Evolutionary conservation across 1,284 basidiomycete species (phyloP), one percentile per base, ranked within the genome.

Genomic region (Coniferiporia weirii): DNA sequence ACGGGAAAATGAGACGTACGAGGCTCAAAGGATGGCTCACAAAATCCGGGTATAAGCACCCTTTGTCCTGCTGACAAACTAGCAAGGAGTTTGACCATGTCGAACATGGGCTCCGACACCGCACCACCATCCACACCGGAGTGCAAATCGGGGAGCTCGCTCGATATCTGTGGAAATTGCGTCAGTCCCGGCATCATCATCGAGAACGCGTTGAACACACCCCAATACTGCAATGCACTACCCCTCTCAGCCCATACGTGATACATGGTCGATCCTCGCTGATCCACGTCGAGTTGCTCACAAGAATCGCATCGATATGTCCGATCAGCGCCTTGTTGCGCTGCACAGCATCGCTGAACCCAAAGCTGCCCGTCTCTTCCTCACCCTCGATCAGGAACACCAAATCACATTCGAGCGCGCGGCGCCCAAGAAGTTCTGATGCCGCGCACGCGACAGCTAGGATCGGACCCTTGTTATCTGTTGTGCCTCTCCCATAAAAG

Each of bases 281-380:
- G 64, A 98, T 91, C 95, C 96, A 99, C 15, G 94, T 96, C 36
- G 95, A 98, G 70, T 99, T 99, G 66, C 89, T 92, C 61, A 96
- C 84, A 17, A 96, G 75, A 56, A 97, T 92, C 1, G 88, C 89
- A 72, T 96, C 92, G 54, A 97, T 83, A 34, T 83, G 74, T 1
- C 94, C 93, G 64, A 98, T 93, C 44, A 79, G 71, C 62, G 86
- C 82, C 80, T 93, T 92, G 72, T 95, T 78, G 60, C 77, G 80
- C 56, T 77, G 70, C 7, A 98, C 89, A 0, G 89, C 82, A 27
- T 89, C 84, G 47, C 77, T 80, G 66, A 99, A 96, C 0, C 95
- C 94, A 1, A 79, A 73, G 67, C 93, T 95, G 4, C 96, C 96
- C 19, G 85, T 86, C 72, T 99, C 97, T 70, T 98, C 97, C 70